A percentile compares a stretch with the other conserved stretches of the same genome.
These are phyloP conservation scores for Calycina marina DNA, from an alignment of 2,329 filamentous ascomycete species.

Conservation along the genomic window DNA sequence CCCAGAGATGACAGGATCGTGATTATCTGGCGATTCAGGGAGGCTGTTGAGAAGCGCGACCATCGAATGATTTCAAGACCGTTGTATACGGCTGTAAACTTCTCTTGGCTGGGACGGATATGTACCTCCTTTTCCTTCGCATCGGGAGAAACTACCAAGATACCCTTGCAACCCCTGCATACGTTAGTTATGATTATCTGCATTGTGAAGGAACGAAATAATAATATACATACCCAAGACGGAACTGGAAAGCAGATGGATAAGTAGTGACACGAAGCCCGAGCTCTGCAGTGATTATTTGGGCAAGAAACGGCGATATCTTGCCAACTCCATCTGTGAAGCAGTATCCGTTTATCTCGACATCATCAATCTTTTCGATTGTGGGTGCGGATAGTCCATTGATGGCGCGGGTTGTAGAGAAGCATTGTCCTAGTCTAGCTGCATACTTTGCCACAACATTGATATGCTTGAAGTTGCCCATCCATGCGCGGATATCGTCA, in stretches of 20 bases:
- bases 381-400: slow-evolving; percentile 43
- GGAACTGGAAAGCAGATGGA: slow-evolving; percentile 83
- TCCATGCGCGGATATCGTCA: slow-evolving; percentile 66
- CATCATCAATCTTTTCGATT: slow-evolving; percentile 48
- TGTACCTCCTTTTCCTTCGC: slow-evolving; percentile 54
- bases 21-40: slow-evolving; percentile 83
- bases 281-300: slow-evolving; percentile 59
- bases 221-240: no score
- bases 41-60: slow-evolving; percentile 62
- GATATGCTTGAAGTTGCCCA: slow-evolving; percentile 77
- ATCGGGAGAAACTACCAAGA: slow-evolving; percentile 62
- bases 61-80: slow-evolving; percentile 75
- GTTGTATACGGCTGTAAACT: slow-evolving; percentile 60
- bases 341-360: slow-evolving; percentile 50
- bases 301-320: slow-evolving; percentile 66
- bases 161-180: slow-evolving; percentile 85
- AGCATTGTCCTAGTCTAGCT: slow-evolving; percentile 83
- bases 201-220: no score
- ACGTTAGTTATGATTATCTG: no score
- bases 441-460: slow-evolving; percentile 77
- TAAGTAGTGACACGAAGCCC: slow-evolving; percentile 40
- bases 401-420: slow-evolving; percentile 78
- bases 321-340: slow-evolving; percentile 93
- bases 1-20: slow-evolving; percentile 68
- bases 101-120: slow-evolving; percentile 73